Conservation (phyloP, 768 basidiomycete genomes). For the Baorangia bicolor region DNA sequence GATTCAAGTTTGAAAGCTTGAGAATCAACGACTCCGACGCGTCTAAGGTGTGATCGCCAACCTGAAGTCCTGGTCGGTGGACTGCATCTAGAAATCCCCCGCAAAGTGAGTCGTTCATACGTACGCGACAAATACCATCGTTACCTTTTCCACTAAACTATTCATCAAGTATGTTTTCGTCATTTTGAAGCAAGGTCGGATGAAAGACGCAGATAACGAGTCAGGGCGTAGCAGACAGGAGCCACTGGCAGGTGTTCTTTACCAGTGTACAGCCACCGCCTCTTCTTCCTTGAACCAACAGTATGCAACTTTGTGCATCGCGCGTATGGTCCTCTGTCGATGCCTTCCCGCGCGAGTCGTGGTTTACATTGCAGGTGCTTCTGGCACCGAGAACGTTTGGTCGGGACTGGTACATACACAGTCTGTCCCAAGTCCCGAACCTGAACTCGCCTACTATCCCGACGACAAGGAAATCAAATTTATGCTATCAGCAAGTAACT, state of each 20-base stretch:
- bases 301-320: no score
- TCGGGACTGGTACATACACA: no score
- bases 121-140: background rate
- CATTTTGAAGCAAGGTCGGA: slow-evolving; percentile 45
- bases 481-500: background rate
- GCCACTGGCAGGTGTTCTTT: slow-evolving; percentile 6
- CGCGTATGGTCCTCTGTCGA: no score
- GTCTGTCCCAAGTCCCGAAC: no score
- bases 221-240: slow-evolving; percentile 19
- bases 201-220: background rate
- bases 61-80: slow-evolving; percentile 90
- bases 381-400: no score
- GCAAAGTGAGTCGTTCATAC: background rate
- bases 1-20: slow-evolving; percentile 10
- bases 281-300: no score
- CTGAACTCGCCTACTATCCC: no score
- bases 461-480: background rate
- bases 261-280: slow-evolving; percentile 14
- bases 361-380: no score
- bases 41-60: slow-evolving; percentile 32
- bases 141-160: slow-evolving; percentile 78
- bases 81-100: slow-evolving; percentile 65
- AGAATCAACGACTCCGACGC: slow-evolving; percentile 17
- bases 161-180: slow-evolving; percentile 86
- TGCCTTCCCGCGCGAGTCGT: no score